phyloP scores from a whole-genome alignment of 2,329 filamentous ascomycete genomes.

The Madurella mycetomatis region DNA sequence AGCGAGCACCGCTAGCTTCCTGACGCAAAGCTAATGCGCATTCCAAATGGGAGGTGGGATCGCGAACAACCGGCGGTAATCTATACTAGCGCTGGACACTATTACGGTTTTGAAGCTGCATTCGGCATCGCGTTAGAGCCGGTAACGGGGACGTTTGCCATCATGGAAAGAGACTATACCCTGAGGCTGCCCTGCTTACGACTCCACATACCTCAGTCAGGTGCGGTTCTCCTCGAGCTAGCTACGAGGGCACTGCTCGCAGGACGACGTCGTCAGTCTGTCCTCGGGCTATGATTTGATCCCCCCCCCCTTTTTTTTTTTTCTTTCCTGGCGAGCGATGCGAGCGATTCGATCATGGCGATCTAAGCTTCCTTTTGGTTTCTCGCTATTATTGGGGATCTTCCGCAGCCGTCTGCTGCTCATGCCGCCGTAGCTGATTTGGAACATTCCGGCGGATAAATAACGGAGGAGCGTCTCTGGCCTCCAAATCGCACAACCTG shows the following conservation, averaged over 20 bases:
- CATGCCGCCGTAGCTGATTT: constrained; percentile 11
- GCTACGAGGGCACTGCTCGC: too few relatives aligned
- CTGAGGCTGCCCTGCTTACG: too few relatives aligned
- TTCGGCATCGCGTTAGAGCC: not conserved
- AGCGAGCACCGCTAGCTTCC: too few relatives aligned
- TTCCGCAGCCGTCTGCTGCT: not conserved
- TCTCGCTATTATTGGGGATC: constrained; percentile 15
- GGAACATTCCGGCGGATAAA: constrained; percentile 17
- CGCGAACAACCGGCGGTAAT: not conserved
- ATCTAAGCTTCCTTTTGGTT: not conserved
- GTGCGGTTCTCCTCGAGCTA: too few relatives aligned
- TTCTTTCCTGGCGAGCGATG: too few relatives aligned
- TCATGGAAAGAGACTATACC: not conserved
- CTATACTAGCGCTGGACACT: constrained; percentile 1
- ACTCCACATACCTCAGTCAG: too few relatives aligned
- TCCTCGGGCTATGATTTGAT: too few relatives aligned
- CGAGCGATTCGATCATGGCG: too few relatives aligned
- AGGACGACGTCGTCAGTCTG: too few relatives aligned
- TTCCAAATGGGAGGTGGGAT: not conserved
- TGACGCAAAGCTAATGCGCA: too few relatives aligned
- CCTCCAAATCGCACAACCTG: not conserved
- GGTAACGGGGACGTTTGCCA: not conserved
- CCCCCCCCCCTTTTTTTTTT: too few relatives aligned
- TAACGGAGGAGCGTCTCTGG: constrained; percentile 2
- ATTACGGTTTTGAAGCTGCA: not conserved